phyloP scores from a whole-genome alignment of 257 asterid genomes.

The Coffea canephora region DNA sequence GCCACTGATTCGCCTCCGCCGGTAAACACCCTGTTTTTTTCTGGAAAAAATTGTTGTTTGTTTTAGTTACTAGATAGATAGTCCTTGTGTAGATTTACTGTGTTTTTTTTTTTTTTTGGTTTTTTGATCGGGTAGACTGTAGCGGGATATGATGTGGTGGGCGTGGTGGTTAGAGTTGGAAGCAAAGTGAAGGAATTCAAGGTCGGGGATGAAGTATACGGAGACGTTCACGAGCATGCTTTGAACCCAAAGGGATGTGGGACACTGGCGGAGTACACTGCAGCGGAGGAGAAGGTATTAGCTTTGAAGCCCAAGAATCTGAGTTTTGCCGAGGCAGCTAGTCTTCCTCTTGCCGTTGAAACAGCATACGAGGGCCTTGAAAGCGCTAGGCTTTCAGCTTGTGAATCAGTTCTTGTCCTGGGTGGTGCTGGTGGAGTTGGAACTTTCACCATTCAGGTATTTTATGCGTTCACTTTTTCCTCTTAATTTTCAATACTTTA shows the following conservation, averaged over 20 bases:
- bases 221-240: slow-evolving; percentile 67
- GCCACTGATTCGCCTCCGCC: slow-evolving; percentile 83
- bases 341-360: slow-evolving; percentile 66
- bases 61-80: background rate
- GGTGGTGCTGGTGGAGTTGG: slow-evolving; percentile 98
- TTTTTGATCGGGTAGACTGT: slow-evolving; percentile 41
- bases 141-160: slow-evolving; percentile 92
- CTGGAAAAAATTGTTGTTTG: background rate
- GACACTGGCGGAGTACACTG: slow-evolving; percentile 74
- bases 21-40: slow-evolving; percentile 24
- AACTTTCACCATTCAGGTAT: slow-evolving; percentile 28
- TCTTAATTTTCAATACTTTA: too few species aligned
- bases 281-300: slow-evolving; percentile 77
- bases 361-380: slow-evolving; percentile 85
- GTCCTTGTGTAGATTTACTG: background rate
- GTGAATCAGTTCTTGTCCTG: slow-evolving; percentile 73
- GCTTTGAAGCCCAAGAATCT: slow-evolving; percentile 72
- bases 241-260: slow-evolving; percentile 68
- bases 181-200: slow-evolving; percentile 64
- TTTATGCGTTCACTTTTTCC: too few species aligned
- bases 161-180: slow-evolving; percentile 79
- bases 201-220: slow-evolving; percentile 89
- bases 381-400: slow-evolving; percentile 52
- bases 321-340: slow-evolving; percentile 67
- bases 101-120: too few species aligned